Evolutionary conservation across 208 protist genomes (phyloP).

Genomic region (Crithidia mellificae): DNA sequence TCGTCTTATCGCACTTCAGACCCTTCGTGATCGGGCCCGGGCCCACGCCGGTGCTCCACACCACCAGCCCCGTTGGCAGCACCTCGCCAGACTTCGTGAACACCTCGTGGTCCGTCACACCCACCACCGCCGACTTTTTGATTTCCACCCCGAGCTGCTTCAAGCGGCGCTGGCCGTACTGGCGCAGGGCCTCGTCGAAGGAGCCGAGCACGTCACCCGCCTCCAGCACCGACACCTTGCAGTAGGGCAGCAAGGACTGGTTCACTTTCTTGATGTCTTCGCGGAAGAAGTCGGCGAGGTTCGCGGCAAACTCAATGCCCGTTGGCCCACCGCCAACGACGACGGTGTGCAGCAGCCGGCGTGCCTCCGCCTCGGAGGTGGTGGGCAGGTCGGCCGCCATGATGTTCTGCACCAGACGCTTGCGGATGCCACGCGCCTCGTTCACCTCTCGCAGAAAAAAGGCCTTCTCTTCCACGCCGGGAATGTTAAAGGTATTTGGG

Average conservation of each 20-base stretch:
- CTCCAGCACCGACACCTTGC: slow-evolving; percentile 89
- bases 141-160: slow-evolving; percentile 69
- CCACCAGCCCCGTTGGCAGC: slow-evolving; percentile 70
- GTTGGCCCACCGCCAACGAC: slow-evolving; percentile 93
- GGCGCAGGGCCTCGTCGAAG: slow-evolving; percentile 82
- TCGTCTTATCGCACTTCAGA: slow-evolving; percentile 72
- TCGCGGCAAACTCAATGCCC: slow-evolving; percentile 87
- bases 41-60: slow-evolving; percentile 89
- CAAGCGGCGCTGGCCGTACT: slow-evolving; percentile 77
- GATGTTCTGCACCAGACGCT: slow-evolving; percentile 92
- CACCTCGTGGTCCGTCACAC: slow-evolving; percentile 74
- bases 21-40: slow-evolving; percentile 74
- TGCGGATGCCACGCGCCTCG: slow-evolving; percentile 87
- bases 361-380: slow-evolving; percentile 68
- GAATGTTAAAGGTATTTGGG: slow-evolving; percentile 93
- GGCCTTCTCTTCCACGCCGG: slow-evolving; percentile 87
- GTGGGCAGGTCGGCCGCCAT: slow-evolving; percentile 88
- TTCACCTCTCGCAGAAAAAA: slow-evolving; percentile 91
- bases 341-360: slow-evolving; percentile 86
- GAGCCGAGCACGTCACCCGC: slow-evolving; percentile 85
- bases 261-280: slow-evolving; percentile 82
- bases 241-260: slow-evolving; percentile 63
- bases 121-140: slow-evolving; percentile 68
- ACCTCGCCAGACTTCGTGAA: slow-evolving; percentile 68
- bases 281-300: slow-evolving; percentile 89